A percentile compares a stretch with the other conserved stretches of the same genome.
Evolutionary conservation across 2,329 filamentous ascomycete species (phyloP).

Genomic region (Epichloe amarillans): DNA sequence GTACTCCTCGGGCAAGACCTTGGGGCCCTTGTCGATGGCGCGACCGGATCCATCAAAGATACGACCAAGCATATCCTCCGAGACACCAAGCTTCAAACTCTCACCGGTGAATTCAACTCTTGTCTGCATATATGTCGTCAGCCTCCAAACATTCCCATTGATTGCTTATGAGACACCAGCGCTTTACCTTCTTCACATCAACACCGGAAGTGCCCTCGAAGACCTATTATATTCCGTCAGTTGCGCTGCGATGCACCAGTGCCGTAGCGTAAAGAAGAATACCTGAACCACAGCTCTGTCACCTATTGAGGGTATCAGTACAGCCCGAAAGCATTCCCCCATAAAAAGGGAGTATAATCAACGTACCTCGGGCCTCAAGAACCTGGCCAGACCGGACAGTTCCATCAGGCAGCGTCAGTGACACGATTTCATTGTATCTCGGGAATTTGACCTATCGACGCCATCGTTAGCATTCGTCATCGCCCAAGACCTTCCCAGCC

Average conservation of each 20-base stretch:
- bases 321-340: neutral
- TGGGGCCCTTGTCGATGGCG: conserved; percentile 97
- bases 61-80: conserved; percentile 98
- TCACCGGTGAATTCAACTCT: conserved; percentile 95
- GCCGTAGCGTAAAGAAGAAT: conserved; percentile 18
- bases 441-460: conserved; percentile 80
- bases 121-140: conserved; percentile 43
- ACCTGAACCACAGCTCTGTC: conserved; percentile 93
- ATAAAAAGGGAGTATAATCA: too few species aligned
- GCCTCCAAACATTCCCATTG: conserved; percentile 2
- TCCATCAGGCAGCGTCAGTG: conserved; percentile 89
- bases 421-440: conserved; percentile 94
- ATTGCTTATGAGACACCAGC: neutral
- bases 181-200: conserved; percentile 89
- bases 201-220: conserved; percentile 96
- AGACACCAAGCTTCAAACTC: conserved; percentile 96
- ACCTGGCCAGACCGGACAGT: conserved; percentile 89
- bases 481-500: neutral
- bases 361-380: conserved; percentile 83
- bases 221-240: conserved; percentile 44
- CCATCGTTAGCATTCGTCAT: conserved; percentile 13
- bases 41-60: conserved; percentile 97
- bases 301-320: conserved; percentile 36
- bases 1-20: conserved; percentile 95
- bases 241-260: conserved; percentile 1